Base-by-base conservation (phyloP, 192 early-diverging fungal genomes). In the Funneliformis geosporum region DNA sequence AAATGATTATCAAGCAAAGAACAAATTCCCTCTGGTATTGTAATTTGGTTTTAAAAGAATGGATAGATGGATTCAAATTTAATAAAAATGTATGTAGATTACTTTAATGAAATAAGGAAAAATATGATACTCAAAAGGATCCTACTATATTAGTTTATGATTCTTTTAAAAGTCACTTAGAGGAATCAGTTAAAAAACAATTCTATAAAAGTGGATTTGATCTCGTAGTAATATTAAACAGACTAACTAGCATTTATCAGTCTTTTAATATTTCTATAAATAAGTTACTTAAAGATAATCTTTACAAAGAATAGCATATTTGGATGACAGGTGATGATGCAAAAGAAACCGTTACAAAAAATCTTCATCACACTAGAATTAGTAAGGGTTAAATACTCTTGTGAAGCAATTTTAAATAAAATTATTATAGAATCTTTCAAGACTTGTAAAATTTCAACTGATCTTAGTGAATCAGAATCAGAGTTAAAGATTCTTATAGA, bases 181-280 rank as follows among this genome's bases (percentile, higher is more conserved):
- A 40, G 18, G 42, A 72, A 14, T 72, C 8, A 21, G 46, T 72
- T 47, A 72, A 72, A 47, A 38, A 12, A 42, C 6, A 40, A 50
- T 72, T 72, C 11, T 10, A 6, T 72, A 10, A n/a, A 3, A 11
- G 28, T 27, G 38, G 12, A 0, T 38, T 39, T 9, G 2, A 72
- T 10, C 28, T 69, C 7, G 28, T 33, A 42, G 28, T 69, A 47
- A 73, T 47, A 10, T 43, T n/a, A 28, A 21, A n/a, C 25, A 39
- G 43, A 11, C 23, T 39, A 6, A 73, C 71, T 25, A 73, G 71
- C 28, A 73, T 50, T 10, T 73, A 43, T 73, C 21, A 73, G n/a
- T 43, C 43, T 16, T 50, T 72, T 9, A 16, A 46, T 50, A 39
- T 73, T 50, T 5, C 21, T 8, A 55, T 73, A 50, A 73, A 73